Conservation (phyloP, 495 filamentous ascomycete species). For the Massariosphaeria phaeospora region DNA sequence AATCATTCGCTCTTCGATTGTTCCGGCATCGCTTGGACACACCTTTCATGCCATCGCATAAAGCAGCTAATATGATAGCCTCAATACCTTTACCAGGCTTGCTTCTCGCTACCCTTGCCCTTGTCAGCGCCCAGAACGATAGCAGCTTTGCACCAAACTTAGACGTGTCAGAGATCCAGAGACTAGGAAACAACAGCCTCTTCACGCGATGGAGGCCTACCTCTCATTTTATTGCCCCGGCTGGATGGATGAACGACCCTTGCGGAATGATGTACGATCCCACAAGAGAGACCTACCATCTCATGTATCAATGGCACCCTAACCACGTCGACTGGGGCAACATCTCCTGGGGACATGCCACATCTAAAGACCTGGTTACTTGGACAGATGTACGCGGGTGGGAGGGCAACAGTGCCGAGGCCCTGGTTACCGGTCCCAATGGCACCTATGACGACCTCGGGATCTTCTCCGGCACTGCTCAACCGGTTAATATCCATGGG, state of each 20-base stretch:
- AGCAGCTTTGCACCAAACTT: conserved; percentile 1
- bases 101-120: conserved; percentile 5
- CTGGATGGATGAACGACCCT: conserved; percentile 56
- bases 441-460: conserved; percentile 48
- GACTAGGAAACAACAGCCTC: conserved; percentile 40
- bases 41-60: background rate
- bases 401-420: conserved; percentile 38
- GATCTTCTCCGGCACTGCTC: conserved; percentile 51
- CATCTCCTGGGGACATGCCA: conserved; percentile 43
- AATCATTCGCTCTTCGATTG: background rate
- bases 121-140: conserved; percentile 11
- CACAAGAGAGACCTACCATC: conserved; percentile 38
- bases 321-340: conserved; percentile 44
- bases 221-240: conserved; percentile 50
- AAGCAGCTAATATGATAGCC: conserved; percentile 1
- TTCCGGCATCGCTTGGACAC: background rate
- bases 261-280: conserved; percentile 54
- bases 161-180: conserved; percentile 23
- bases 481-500: conserved; percentile 44
- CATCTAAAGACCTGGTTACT: conserved; percentile 27
- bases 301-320: conserved; percentile 45
- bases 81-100: conserved; percentile 9
- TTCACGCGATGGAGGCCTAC: conserved; percentile 48
- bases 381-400: conserved; percentile 42
- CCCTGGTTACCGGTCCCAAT: conserved; percentile 33